Conservation (phyloP, 2,329 filamentous ascomycete genomes). For the Colletotrichum sp. region DNA sequence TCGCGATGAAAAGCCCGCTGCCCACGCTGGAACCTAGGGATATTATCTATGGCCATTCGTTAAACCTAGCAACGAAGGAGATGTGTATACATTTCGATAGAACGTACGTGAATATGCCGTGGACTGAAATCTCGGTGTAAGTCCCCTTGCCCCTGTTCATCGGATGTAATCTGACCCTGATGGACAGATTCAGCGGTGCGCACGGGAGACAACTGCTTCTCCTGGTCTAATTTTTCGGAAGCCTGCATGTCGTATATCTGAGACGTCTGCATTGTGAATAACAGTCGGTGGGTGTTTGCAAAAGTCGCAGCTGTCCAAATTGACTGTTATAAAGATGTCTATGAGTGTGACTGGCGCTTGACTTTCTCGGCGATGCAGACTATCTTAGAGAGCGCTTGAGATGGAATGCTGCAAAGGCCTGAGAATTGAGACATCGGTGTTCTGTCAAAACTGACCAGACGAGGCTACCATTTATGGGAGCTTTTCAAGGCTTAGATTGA, state of each 20-base stretch:
- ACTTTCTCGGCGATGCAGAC: neutral
- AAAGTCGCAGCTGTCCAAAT: neutral
- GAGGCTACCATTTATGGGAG: neutral
- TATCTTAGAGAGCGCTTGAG: neutral
- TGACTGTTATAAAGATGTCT: neutral
- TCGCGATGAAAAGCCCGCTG: constrained; percentile 41
- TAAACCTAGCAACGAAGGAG: neutral
- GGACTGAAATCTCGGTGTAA: neutral
- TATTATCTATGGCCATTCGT: constrained; percentile 21
- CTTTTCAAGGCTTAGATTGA: neutral
- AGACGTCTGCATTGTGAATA: neutral
- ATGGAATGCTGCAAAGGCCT: neutral
- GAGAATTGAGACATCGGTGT: neutral
- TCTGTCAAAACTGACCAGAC: neutral
- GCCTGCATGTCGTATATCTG: neutral
- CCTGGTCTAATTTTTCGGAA: neutral
- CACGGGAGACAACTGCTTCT: neutral
- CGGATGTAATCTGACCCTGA: neutral
- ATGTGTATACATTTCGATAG: neutral
- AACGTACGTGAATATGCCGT: neutral
- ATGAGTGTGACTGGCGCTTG: neutral
- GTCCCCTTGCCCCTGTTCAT: neutral
- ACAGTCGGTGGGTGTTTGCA: neutral
- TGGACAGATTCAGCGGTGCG: neutral
- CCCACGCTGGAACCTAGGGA: constrained; percentile 34